Conservation (phyloP, 2,329 filamentous ascomycete genomes). For the Lasiodiplodia sp. region DNA sequence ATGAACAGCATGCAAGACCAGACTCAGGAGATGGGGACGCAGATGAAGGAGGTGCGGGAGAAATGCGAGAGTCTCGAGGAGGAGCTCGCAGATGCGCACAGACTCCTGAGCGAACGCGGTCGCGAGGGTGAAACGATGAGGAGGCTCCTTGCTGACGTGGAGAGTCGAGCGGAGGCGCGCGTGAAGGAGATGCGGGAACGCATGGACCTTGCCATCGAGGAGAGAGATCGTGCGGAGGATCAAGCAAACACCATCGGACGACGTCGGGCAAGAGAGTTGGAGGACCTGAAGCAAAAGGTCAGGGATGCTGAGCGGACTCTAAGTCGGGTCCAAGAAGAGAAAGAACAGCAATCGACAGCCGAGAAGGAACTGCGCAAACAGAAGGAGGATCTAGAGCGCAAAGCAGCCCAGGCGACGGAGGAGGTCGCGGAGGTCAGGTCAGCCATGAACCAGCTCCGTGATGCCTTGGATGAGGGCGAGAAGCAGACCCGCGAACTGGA, state of each 20-base stretch:
- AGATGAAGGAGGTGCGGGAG: slow-evolving; percentile 87
- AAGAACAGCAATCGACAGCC: slow-evolving; percentile 76
- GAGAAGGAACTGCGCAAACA: slow-evolving; percentile 78
- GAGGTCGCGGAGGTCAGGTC: slow-evolving; percentile 79
- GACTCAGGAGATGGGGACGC: slow-evolving; percentile 83
- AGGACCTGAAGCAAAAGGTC: slow-evolving; percentile 81
- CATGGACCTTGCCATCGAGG: slow-evolving; percentile 90
- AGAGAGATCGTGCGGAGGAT: slow-evolving; percentile 90
- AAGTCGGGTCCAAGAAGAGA: slow-evolving; percentile 74
- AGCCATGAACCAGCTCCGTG: slow-evolving; percentile 78
- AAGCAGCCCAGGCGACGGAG: slow-evolving; percentile 71
- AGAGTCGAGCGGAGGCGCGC: slow-evolving; percentile 80
- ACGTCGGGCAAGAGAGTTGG: slow-evolving; percentile 79
- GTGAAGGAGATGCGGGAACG: slow-evolving; percentile 87
- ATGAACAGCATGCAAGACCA: slow-evolving; percentile 95
- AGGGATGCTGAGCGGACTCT: slow-evolving; percentile 83
- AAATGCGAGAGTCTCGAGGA: slow-evolving; percentile 89
- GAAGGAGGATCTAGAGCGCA: slow-evolving; percentile 77
- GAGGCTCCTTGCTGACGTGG: slow-evolving; percentile 82
- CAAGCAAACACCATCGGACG: slow-evolving; percentile 81
- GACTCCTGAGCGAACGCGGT: slow-evolving; percentile 84
- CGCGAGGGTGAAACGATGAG: slow-evolving; percentile 96
- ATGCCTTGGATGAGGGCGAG: slow-evolving; percentile 87
- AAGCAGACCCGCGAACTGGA: slow-evolving; percentile 83
- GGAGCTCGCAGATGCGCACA: slow-evolving; percentile 86